A percentile compares a stretch with the other conserved stretches of the same genome.
These are phyloP conservation scores for Silene conica DNA, from an alignment of 148 eudicot species.

Conservation along the genomic window DNA sequence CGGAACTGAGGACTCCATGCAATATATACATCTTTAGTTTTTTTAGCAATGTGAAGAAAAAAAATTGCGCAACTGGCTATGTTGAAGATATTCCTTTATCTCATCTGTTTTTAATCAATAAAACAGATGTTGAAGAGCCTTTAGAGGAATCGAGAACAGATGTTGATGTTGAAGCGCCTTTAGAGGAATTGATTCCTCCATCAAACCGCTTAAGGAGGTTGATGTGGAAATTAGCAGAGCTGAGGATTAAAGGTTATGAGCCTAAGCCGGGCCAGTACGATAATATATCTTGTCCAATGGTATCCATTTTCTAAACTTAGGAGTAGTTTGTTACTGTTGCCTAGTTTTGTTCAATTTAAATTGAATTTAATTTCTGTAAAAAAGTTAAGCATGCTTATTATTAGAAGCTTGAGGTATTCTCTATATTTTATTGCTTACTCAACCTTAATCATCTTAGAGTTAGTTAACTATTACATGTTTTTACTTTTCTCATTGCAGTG, in stretches of 20 bases:
- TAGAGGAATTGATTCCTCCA: slow-evolving; percentile 27
- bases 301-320: slow-evolving; percentile 21
- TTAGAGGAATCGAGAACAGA: slow-evolving; percentile 26
- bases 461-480: not conserved
- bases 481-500: slow-evolving; percentile 43
- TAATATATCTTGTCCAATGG: slow-evolving; percentile 54
- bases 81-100: not conserved
- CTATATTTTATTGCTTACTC: not conserved
- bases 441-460: not conserved
- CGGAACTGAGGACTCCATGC: no score
- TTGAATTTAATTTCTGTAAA: not conserved
- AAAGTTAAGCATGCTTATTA: not conserved
- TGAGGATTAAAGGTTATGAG: slow-evolving; percentile 41
- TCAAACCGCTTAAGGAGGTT: slow-evolving; percentile 20
- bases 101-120: slow-evolving; percentile 4
- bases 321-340: not conserved
- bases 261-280: slow-evolving; percentile 52
- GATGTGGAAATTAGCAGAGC: slow-evolving; percentile 40
- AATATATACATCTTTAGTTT: no score
- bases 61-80: not conserved
- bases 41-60: no score
- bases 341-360: not conserved
- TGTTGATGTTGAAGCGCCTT: slow-evolving; percentile 31
- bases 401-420: not conserved
- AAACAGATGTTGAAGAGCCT: slow-evolving; percentile 27